phyloP scores from a whole-genome alignment of 106 monocot species.

The Dendrobium officinale region DNA sequence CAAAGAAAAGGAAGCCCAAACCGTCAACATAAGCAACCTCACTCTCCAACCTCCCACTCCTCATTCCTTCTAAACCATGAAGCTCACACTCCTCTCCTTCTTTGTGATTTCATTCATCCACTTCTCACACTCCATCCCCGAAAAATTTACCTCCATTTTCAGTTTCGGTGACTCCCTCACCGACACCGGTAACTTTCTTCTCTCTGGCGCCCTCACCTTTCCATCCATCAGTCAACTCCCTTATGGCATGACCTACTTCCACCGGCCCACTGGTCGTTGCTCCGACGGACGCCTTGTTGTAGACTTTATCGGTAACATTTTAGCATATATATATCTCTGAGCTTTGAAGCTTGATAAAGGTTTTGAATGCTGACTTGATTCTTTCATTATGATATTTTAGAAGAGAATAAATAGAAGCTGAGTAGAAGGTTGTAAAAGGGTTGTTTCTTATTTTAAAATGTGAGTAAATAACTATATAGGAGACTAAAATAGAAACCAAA shows the following conservation, averaged over 20 bases:
- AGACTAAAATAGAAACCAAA: too few relatives aligned
- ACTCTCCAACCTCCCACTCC: too few relatives aligned
- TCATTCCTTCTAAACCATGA: too few relatives aligned
- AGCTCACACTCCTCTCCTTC: conserved; percentile 4
- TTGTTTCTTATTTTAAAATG: too few relatives aligned
- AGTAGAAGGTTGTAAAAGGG: too few relatives aligned
- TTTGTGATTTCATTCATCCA: conserved; percentile 2
- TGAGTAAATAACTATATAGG: too few relatives aligned
- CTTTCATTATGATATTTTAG: too few relatives aligned
- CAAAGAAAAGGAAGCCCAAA: not conserved
- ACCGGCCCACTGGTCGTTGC: conserved; percentile 46
- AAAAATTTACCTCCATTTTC: conserved; percentile 32
- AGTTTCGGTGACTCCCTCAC: conserved; percentile 64
- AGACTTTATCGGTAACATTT: conserved; percentile 48
- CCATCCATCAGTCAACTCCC: conserved; percentile 25
- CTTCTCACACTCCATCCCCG: not conserved
- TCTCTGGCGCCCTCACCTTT: conserved; percentile 2
- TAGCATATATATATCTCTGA: not conserved
- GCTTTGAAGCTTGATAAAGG: not conserved
- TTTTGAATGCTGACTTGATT: not conserved
- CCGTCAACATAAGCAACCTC: not conserved
- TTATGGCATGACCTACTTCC: conserved; percentile 58
- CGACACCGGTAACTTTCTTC: conserved; percentile 56
- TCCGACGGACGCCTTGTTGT: conserved; percentile 64
- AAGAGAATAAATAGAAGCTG: too few relatives aligned